Evolutionary conservation across 768 basidiomycete genomes (phyloP), one percentile per base, ranked within the genome.

Genomic region (Mrakia gelida): DNA sequence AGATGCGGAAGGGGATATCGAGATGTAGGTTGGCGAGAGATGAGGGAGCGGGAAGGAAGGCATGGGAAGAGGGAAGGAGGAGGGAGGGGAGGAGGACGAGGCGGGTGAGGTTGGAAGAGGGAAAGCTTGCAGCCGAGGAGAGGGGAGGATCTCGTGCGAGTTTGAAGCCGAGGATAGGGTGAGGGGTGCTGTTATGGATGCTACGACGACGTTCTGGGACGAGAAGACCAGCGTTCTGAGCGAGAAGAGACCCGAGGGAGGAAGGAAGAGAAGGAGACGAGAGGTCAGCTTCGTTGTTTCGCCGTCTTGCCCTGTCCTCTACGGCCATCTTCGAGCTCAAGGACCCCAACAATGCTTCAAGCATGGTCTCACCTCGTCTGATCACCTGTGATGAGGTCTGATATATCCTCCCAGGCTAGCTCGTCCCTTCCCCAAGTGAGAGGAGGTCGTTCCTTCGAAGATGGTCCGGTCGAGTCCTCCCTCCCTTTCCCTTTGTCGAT

Each of bases 401-500:
- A 34, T 16, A 70, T 34, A 38, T 70, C 67, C 21, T 70, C 38
- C 67, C 67, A 70, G 8, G 43, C 41, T 41, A 70, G 67, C 67
- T 70, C 41, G 18, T 70, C 67, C 10, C 67, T 15, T n/a, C 67
- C 67, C 67, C 67, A 70, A 11, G 28, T 26, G 32, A 38, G 4
- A 16, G 16, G 7, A 18, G 28, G 28, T 21, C 28, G 28, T 34
- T 67, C 21, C 21, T 34, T 32, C 21, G 21, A 30, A 21, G 65
- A 38, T 23, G 65, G 38, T 6, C 4, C 26, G 6, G 34, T 70
- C 34, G 26, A 26, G 21, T 70, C 41, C 41, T 70, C 67, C 18
- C 67, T 38, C 13, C 67, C 38, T 70, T 70, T 70, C 34, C 67
- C 67, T 23, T 70, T 70, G 67, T 70, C 67, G 67, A 70, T 70